These are phyloP conservation scores for Plantago coronopus DNA, from an alignment of 305 asterid genomes.

Conservation along the genomic window DNA sequence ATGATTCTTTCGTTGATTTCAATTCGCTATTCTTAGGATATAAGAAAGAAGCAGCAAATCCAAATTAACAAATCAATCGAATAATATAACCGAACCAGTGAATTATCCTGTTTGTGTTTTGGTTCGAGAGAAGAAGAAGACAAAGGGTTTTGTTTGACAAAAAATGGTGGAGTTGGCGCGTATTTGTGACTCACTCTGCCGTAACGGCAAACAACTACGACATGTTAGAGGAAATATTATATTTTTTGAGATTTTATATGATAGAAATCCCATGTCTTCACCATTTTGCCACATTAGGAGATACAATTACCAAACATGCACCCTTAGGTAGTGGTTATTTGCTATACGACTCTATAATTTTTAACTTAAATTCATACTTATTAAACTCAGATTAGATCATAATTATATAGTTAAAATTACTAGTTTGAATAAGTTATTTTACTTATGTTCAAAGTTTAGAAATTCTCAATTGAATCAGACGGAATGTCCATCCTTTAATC, in stretches of 20 bases:
- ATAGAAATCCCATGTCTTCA: background rate
- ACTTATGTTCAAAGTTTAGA: too few species aligned
- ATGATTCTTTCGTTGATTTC: background rate
- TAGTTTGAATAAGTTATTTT: too few species aligned
- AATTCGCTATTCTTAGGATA: slow-evolving; percentile 4
- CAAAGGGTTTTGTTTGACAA: background rate
- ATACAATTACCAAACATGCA: too few species aligned
- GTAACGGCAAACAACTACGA: background rate
- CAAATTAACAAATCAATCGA: too few species aligned
- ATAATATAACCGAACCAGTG: background rate
- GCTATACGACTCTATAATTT: too few species aligned
- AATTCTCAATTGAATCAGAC: too few species aligned
- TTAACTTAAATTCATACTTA: too few species aligned
- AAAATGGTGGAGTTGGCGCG: background rate
- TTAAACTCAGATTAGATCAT: too few species aligned
- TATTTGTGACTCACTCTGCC: slow-evolving; percentile 2
- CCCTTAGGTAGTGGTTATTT: too few species aligned
- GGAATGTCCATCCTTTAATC: too few species aligned
- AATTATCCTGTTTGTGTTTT: background rate
- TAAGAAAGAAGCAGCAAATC: too few species aligned
- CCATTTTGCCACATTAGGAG: background rate
- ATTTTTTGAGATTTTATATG: background rate
- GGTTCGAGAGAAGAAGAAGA: background rate
- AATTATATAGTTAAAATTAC: too few species aligned
- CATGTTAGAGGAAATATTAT: background rate